Base-by-base conservation (phyloP, 768 basidiomycete species). In the Termitomyces sp. region DNA sequence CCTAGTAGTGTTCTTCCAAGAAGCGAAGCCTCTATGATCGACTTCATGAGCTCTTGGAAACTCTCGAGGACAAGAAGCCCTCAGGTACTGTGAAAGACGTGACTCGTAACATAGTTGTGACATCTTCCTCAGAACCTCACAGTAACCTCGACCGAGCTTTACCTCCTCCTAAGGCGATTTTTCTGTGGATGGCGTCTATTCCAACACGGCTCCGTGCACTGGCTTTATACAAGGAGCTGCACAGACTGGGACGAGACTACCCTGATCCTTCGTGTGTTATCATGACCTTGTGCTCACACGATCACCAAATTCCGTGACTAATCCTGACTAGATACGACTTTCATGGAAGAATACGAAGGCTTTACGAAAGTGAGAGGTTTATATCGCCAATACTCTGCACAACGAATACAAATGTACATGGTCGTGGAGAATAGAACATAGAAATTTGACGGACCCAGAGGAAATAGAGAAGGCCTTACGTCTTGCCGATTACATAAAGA, bases 401-500 rank as follows among this genome's bases (percentile, higher is more conserved):
- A 31, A 25, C 25, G 48, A 34, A 53, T 60, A 57, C 43, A 37
- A 32, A 46, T 60, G 49, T 56, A 56, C 34, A 63, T 60, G 34
- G 38, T 43, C 32, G 9, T 54, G 54, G 57, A 56, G 59, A 51
- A 60, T 67, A 92, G 91, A 88, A 73, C 90, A 92, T 67, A 82
- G 81, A 60, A 66, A 79, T 66, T 74, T 94, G 64, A 86, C 81
- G 17, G 83, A 90, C 66, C 78, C 79, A 61, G 79, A 83, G 20
- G 89, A 93, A 63, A 90, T 93, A 57, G 89, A 93, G 74, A 85
- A 81, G 60, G 91, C 91, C 0, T 74, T 93, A 60, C 82, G 80
- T 61, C 73, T 93, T 36, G 89, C 86, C 12, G 91, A 93, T 70
- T 93, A 92, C 66, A 93, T 94, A 73, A 91, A 87, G 76, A 89